Conservation (phyloP, 306 rosid genomes). For the Trifolium dubium region DNA sequence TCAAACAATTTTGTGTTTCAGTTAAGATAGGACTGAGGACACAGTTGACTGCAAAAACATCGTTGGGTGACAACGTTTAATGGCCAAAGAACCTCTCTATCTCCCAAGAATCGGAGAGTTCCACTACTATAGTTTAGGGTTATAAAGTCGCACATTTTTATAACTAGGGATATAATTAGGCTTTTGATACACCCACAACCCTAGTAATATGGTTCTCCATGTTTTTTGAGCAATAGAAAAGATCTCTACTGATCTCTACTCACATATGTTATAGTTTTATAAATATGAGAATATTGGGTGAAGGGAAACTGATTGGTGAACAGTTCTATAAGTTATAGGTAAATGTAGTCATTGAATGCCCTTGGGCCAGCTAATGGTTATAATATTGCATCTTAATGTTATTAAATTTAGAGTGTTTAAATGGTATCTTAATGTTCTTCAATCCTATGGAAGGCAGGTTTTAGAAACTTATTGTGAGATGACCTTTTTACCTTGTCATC, state of each 20-base stretch:
- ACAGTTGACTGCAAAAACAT: background rate
- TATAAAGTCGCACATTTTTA: background rate
- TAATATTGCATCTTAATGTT: no score
- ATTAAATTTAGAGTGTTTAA: no score
- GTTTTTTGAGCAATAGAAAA: background rate
- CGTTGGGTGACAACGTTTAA: slow-evolving; percentile 20
- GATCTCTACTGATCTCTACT: background rate
- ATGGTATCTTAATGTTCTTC: slow-evolving; percentile 29
- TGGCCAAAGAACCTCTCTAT: background rate
- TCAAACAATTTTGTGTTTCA: background rate
- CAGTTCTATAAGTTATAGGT: background rate
- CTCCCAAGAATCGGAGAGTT: background rate
- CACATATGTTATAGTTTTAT: background rate
- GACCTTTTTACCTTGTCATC: slow-evolving; percentile 20
- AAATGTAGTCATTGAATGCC: slow-evolving; percentile 20
- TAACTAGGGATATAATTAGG: background rate
- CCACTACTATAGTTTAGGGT: background rate
- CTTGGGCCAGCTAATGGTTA: background rate
- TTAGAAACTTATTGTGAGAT: slow-evolving; percentile 26
- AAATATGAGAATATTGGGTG: background rate
- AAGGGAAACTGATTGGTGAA: slow-evolving; percentile 2
- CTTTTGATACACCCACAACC: background rate
- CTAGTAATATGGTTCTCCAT: background rate
- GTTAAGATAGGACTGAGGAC: slow-evolving; percentile 18
- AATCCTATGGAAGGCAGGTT: slow-evolving; percentile 19